Evolutionary conservation across 2,329 filamentous ascomycete genomes (phyloP), one percentile per base, ranked within the genome.

Genomic region (Albifimbria verrucaria): DNA sequence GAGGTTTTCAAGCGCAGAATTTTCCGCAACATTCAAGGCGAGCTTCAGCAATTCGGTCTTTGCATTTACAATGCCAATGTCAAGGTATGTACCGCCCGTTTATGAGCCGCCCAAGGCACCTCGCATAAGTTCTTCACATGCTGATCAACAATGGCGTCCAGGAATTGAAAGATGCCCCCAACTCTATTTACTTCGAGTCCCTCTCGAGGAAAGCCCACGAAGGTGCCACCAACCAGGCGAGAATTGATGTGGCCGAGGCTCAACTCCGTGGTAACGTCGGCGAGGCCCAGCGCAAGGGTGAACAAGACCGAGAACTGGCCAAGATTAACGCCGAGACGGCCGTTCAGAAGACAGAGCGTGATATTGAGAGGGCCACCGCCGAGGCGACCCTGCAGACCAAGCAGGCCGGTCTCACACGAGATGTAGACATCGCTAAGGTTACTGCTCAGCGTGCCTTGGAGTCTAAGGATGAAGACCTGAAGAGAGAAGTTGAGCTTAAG

Each of bases 281-380:
- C 53, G 90, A 94, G 69, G 86, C 90, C 22, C 79, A 91, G 67
- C 88, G 89, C 63, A 83, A 86, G 64, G 90, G 90, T 58, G 81
- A 89, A 63, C 88, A 92, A 57, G 91, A 94, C 67, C 89, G 92
- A 51, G 88, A 92, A 65, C 89, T 95, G 42, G 89, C 90, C 61
- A 93, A 92, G 76, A 95, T 95, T 72, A 84, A 92, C 68, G 90
- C 90, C 59, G 86, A 90, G 62, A 95, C 90, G 1, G 89, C 90
- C 1, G 89, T 94, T 2, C 81, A 90, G 55, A 91, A 93, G 75
- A 94, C 90, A 0, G 86, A 93, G 66, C 86, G 90, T 48, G 91
- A 93, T 66, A 86, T 88, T 45, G 89, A 94, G 72, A 90, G 90
- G 56, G 88, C 89, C 2, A 73, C 81, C 46, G 91, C 91, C 43